These are phyloP conservation scores for Nemania diffusa DNA, from an alignment of 2,329 filamentous ascomycete species.

Conservation along the genomic window DNA sequence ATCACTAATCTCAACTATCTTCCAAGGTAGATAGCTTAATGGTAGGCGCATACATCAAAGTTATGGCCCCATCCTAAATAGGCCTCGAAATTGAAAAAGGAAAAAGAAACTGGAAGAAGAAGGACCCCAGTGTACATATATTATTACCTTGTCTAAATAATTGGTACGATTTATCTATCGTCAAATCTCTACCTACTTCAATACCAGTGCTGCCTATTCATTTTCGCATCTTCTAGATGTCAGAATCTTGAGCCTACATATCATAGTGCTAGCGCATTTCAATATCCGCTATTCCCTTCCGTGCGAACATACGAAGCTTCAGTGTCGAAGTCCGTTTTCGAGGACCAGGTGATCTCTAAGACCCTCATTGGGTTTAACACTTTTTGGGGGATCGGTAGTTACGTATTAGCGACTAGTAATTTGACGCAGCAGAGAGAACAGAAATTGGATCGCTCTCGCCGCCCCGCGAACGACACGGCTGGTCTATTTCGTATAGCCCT, in stretches of 20 bases:
- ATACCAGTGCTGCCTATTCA: neutral
- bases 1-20: no score
- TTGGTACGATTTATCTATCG: no score
- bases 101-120: no score
- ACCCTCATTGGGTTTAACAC: neutral
- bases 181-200: neutral
- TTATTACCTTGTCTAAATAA: no score
- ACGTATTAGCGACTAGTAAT: neutral
- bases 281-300: neutral
- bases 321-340: neutral
- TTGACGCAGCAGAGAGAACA: neutral
- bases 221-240: neutral
- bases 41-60: no score
- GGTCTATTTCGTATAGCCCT: neutral
- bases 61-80: no score
- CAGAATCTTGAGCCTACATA: neutral
- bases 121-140: no score
- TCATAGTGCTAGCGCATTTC: neutral
- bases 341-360: neutral
- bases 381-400: neutral
- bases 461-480: neutral
- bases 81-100: no score
- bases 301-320: neutral
- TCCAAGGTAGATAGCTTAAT: no score
- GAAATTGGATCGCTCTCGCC: neutral